phyloP scores from a whole-genome alignment of 1,284 basidiomycete species.

The Anthracocystis walkeri region DNA sequence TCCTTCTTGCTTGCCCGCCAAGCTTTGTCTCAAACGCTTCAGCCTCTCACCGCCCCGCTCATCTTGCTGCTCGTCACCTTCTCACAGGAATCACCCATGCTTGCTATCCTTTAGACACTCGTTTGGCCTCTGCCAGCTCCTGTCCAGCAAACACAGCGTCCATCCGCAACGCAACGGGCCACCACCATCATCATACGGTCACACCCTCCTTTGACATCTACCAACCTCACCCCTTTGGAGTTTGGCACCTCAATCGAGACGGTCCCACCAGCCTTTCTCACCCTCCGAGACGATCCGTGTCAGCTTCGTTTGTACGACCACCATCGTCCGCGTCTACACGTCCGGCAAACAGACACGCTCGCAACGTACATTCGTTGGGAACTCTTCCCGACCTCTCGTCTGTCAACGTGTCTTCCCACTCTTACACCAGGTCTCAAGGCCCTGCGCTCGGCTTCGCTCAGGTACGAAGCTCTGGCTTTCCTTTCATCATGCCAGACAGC shows the following conservation, averaged over 20 bases:
- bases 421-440: slow-evolving; percentile 15
- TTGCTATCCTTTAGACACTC: slow-evolving; percentile 6
- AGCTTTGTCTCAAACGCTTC: slow-evolving; percentile 1
- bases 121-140: slow-evolving; percentile 11
- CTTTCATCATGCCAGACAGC: slow-evolving; percentile 52
- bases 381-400: slow-evolving; percentile 30
- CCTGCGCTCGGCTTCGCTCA: slow-evolving; percentile 43
- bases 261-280: slow-evolving; percentile 38
- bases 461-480: slow-evolving; percentile 44
- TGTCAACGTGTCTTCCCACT: slow-evolving; percentile 30
- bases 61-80: not conserved
- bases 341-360: slow-evolving; percentile 7
- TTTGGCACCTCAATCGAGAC: slow-evolving; percentile 35
- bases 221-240: slow-evolving; percentile 42
- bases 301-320: slow-evolving; percentile 26
- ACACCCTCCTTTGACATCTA: slow-evolving; percentile 13
- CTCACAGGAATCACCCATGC: slow-evolving; percentile 14
- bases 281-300: slow-evolving; percentile 32
- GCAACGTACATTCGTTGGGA: slow-evolving; percentile 47
- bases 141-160: not conserved
- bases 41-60: slow-evolving; percentile 2
- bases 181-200: not conserved
- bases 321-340: not conserved
- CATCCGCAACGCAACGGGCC: not conserved
- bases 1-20: not conserved